Conservation (phyloP, 148 eudicot genomes). For the Amaranthus hypochondriacus region DNA sequence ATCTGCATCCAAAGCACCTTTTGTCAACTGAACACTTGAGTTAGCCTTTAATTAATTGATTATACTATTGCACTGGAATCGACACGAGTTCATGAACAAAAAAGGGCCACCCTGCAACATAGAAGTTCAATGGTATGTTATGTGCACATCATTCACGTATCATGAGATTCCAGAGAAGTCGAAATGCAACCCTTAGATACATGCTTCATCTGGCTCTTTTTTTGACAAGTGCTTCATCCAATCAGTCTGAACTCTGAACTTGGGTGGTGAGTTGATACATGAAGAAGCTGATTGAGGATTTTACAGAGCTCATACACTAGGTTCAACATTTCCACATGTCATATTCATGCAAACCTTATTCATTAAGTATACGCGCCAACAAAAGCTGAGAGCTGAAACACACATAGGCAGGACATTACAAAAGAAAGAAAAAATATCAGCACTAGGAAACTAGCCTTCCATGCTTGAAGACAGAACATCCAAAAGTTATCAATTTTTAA, state of each 20-base stretch:
- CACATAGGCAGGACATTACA: not conserved
- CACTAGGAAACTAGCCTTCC: not conserved
- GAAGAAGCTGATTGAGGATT: not conserved
- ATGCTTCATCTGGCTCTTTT: not conserved
- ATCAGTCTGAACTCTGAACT: not conserved
- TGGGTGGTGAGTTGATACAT: not conserved
- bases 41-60: not conserved
- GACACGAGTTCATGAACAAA: not conserved
- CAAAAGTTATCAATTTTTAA: no score
- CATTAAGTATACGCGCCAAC: not conserved
- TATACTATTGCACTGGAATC: not conserved
- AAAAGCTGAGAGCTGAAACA: not conserved
- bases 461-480: not conserved
- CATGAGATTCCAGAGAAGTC: not conserved
- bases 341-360: not conserved
- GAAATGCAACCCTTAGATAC: not conserved
- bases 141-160: not conserved
- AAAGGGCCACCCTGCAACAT: not conserved
- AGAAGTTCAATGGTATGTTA: not conserved
- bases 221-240: slow-evolving; percentile 6
- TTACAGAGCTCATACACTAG: not conserved
- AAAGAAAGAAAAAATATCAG: not conserved
- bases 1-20: not conserved
- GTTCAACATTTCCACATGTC: not conserved
- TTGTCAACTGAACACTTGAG: not conserved